Conservation (phyloP, 179 eudicot genomes). For the Sideroxylon spinosum region DNA sequence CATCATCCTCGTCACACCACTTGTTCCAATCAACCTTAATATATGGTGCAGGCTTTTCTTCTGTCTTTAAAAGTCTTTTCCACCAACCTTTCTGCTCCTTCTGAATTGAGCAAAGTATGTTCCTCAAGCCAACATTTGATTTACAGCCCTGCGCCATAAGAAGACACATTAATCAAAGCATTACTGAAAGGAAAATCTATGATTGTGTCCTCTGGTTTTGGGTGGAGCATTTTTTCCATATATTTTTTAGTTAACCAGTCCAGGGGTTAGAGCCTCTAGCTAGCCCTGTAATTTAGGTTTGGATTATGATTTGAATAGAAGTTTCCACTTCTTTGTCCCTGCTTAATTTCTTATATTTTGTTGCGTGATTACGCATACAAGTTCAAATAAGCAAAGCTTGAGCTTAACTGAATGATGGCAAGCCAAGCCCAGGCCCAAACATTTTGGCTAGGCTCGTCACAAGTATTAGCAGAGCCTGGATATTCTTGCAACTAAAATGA, state of each 20-base stretch:
- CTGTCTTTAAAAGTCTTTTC: slow-evolving; percentile 72
- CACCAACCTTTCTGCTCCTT: slow-evolving; percentile 88
- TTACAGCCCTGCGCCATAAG: slow-evolving; percentile 55
- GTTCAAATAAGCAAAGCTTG: background rate
- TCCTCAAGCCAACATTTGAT: slow-evolving; percentile 63
- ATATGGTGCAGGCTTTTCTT: slow-evolving; percentile 78
- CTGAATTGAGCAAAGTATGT: slow-evolving; percentile 66
- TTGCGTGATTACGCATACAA: too few relatives aligned
- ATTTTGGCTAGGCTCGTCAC: background rate
- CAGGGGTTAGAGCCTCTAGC: too few relatives aligned
- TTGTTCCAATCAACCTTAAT: slow-evolving; percentile 90
- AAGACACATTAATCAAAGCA: background rate
- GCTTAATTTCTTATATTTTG: too few relatives aligned
- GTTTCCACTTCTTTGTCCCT: background rate
- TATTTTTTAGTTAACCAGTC: too few relatives aligned
- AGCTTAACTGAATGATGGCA: background rate
- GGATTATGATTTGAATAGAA: background rate
- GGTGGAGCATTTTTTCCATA: too few relatives aligned
- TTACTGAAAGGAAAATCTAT: background rate
- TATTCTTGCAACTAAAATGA: background rate
- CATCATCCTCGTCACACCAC: slow-evolving; percentile 89
- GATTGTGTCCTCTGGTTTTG: too few relatives aligned
- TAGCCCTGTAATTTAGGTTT: background rate
- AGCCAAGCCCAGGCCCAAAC: background rate
- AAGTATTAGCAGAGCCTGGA: background rate